These are phyloP conservation scores for Amanita inopinata DNA, from an alignment of 768 basidiomycete genomes.

Conservation along the genomic window DNA sequence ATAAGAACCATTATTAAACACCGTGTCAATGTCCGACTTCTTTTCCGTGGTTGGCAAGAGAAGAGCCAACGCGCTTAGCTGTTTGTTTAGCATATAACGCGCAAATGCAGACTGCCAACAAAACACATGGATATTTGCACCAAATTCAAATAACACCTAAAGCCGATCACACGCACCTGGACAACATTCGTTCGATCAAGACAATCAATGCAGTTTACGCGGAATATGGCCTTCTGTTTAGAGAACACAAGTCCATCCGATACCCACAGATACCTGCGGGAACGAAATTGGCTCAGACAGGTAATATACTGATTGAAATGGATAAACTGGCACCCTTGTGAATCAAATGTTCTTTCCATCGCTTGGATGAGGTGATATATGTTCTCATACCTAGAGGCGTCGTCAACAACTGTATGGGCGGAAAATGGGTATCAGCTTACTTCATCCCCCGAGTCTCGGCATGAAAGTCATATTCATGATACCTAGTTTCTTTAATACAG, in stretches of 20 bases:
- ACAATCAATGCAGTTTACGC: slow-evolving; percentile 94
- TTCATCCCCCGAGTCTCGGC: slow-evolving; percentile 92
- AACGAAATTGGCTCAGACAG: slow-evolving; percentile 2
- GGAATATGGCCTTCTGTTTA: slow-evolving; percentile 77
- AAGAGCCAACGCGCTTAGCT: slow-evolving; percentile 66
- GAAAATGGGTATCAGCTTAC: slow-evolving; percentile 29
- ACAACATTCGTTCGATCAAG: slow-evolving; percentile 94
- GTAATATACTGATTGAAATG: slow-evolving; percentile 6
- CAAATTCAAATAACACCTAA: neutral
- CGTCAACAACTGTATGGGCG: too few relatives aligned
- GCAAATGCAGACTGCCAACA: slow-evolving; percentile 77
- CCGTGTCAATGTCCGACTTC: slow-evolving; percentile 54
- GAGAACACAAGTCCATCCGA: slow-evolving; percentile 62
- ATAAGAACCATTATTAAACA: slow-evolving; percentile 67
- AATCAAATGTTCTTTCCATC: slow-evolving; percentile 68
- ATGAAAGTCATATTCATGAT: slow-evolving; percentile 88
- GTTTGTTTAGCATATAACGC: slow-evolving; percentile 66
- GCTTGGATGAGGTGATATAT: slow-evolving; percentile 65
- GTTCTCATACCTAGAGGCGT: slow-evolving; percentile 85
- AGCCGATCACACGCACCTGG: slow-evolving; percentile 38
- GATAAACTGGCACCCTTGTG: slow-evolving; percentile 57
- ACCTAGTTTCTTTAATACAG: slow-evolving; percentile 31
- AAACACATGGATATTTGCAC: neutral
- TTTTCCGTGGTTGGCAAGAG: slow-evolving; percentile 41
- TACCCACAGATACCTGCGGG: slow-evolving; percentile 78